These are phyloP conservation scores for Rhizopogon roseolus DNA, from an alignment of 768 basidiomycete species.

Conservation along the genomic window DNA sequence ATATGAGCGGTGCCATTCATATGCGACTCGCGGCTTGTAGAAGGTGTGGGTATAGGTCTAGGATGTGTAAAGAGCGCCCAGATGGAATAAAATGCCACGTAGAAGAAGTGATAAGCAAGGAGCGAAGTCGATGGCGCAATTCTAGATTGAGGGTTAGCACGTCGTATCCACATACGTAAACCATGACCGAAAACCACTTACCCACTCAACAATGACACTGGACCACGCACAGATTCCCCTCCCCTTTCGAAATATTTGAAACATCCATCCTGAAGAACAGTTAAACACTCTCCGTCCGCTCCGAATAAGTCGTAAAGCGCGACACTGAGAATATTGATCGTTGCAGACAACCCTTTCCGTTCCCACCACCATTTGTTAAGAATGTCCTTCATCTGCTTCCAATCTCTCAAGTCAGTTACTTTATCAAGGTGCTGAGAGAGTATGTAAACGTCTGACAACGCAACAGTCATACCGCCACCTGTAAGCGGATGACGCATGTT, in stretches of 20 bases:
- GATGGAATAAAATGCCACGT: constrained; percentile 92
- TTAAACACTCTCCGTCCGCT: constrained; percentile 77
- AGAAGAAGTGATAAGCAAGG: constrained; percentile 90
- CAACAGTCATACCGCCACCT: constrained; percentile 98
- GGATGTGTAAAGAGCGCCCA: constrained; percentile 81
- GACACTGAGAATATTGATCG: constrained; percentile 89
- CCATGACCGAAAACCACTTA: constrained; percentile 30
- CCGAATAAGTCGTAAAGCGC: constrained; percentile 94
- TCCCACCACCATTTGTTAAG: constrained; percentile 81
- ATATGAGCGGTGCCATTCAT: not conserved
- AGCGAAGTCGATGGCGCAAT: constrained; percentile 75
- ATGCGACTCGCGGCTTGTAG: constrained; percentile 10
- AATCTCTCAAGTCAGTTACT: constrained; percentile 40
- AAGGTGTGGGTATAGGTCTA: constrained; percentile 26
- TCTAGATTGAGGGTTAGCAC: constrained; percentile 32
- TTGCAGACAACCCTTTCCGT: constrained; percentile 77
- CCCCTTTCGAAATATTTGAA: constrained; percentile 97
- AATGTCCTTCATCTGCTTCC: constrained; percentile 43
- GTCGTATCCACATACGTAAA: not conserved
- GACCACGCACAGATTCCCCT: constrained; percentile 83
- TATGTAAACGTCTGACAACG: constrained; percentile 78
- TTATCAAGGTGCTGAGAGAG: constrained; percentile 57
- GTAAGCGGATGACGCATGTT: constrained; percentile 99
- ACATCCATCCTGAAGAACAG: constrained; percentile 74
- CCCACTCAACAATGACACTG: constrained; percentile 88